Base-by-base conservation (phyloP, 2,329 filamentous ascomycete species). In the Ustulina deusta region DNA sequence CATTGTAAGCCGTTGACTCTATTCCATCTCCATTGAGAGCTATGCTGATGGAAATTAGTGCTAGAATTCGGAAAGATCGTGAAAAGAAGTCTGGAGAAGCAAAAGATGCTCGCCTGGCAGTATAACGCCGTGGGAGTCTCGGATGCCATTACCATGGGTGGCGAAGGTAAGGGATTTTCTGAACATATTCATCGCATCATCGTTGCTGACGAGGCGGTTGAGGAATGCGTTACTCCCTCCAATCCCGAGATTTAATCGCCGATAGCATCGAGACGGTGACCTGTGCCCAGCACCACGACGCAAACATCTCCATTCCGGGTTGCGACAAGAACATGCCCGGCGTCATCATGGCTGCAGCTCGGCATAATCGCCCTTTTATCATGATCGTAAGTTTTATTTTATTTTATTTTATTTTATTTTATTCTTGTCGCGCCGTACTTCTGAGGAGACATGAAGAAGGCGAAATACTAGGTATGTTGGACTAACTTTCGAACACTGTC, bases 281-380 rank as follows among this genome's bases (percentile, higher is more conserved):
- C 1, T 95, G 91, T 78, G 95, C 93, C 5, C 94, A 97, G 78
- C 91, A 92, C 74, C 93, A 97, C 80, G 95, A 97, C 78, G 95
- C 94, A 66, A 97, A 94, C 79, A 94, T 97, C 78, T 90, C 93
- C 34, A 95, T 97, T 73, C 94, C 95, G 0, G 94, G 94, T 11
- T 97, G 94, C 79, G 94, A 97, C 83, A 97, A 97, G 87, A 97
- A 97, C 80, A 97, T 97, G 95, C 94, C 94, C 0, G 94, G 94
- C 71, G 91, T 93, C 17, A 85, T 96, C 70, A 97, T 97, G 90
- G 94, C 92, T 0, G 94, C 96, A 76, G 93, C 93, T 15, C 88
- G 95, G 65, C 93, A 97, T 81, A 97, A 97, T 81, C 88, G 95
- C 10, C 95, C 95, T 3, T 96, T 93, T 55, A 84, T 97, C 77